Evolutionary conservation across 2,329 filamentous ascomycete species (phyloP), one percentile per base, ranked within the genome.

Genomic region (Fusarium chaquense): DNA sequence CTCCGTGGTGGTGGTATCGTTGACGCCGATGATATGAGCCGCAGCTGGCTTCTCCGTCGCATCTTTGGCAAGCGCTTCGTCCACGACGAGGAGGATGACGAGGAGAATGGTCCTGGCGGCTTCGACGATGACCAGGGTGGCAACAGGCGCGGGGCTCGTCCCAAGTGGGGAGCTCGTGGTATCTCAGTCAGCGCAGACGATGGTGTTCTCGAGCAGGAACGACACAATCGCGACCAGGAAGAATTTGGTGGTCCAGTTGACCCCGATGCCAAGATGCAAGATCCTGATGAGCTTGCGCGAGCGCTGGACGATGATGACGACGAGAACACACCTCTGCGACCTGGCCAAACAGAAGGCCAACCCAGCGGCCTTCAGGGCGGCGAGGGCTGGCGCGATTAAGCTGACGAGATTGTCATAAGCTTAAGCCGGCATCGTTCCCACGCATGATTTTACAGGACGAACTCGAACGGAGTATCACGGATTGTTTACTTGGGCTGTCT

Each of bases 1-100:
- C 89, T 98, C 18, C 88, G 95, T 66, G 90, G 79, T 71, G 95
- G 95, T 45, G 93, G 93, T 9, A 86, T 98, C 20, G 93, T 98
- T 16, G 95, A 98, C 77, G 91, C 91, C 6, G 94, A 98, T 70
- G 95, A 98, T 77, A 84, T 97, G 77, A 87, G 90, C 69, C 90
- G 93, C 58, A 93, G 94, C 68, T 98, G 94, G 90, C 84, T 98
- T 30, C 87, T 98, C 12, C 88, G 88, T 70, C 88, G 90, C 52
- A 89, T 97, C 69, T 90, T 97, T 64, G 93, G 91, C 57, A 86
- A 85, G 81, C 78, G 82, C 55, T 77, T 82, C 3, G 81, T 83
- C 52, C 81, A 81, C n/a, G 81, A 83, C n/a, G 62, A 65, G 1
- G 84, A 85, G 4, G 85, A 88, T 20, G 89, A 90, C 61, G 89